Evolutionary conservation across 805 yeast species (phyloP).

Genomic region (Ogataea neopini): DNA sequence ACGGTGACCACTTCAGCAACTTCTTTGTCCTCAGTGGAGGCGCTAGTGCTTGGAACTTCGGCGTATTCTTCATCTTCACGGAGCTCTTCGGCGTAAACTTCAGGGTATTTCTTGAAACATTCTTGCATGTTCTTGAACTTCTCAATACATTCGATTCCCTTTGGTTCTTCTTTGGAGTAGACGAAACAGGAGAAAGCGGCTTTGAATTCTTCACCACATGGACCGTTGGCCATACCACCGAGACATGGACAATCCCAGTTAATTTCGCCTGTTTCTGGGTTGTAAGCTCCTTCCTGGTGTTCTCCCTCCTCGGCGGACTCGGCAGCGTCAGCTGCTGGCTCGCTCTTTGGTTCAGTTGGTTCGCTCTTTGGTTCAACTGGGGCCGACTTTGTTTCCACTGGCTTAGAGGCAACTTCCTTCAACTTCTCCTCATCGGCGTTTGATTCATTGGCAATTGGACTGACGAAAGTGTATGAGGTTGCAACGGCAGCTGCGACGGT

Average conservation of each 20-base stretch:
- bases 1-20: conserved; percentile 16
- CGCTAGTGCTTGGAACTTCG: conserved; percentile 25
- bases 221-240: conserved; percentile 99
- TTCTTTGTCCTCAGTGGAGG: conserved; percentile 17
- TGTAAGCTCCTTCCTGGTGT: conserved; percentile 67
- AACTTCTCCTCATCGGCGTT: conserved; percentile 12
- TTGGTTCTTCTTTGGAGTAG: conserved; percentile 91
- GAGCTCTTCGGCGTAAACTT: conserved; percentile 88
- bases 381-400: conserved; percentile 14
- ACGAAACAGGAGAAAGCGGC: conserved; percentile 95
- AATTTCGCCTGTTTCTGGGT: conserved; percentile 97
- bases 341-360: conserved; percentile 1
- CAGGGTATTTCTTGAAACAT: conserved; percentile 92
- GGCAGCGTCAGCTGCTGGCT: background rate
- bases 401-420: conserved; percentile 22
- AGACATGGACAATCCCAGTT: conserved; percentile 99
- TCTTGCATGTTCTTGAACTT: conserved; percentile 90
- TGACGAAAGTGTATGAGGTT: conserved; percentile 4
- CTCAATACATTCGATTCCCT: conserved; percentile 92
- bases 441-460: conserved; percentile 17
- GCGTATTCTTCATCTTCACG: conserved; percentile 67
- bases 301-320: conserved; percentile 30
- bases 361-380: conserved; percentile 1
- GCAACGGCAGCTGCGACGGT: conserved; percentile 11
- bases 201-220: conserved; percentile 95